phyloP scores from a whole-genome alignment of 1,139 yeast species.

The Scheffersomyces quercinus region DNA sequence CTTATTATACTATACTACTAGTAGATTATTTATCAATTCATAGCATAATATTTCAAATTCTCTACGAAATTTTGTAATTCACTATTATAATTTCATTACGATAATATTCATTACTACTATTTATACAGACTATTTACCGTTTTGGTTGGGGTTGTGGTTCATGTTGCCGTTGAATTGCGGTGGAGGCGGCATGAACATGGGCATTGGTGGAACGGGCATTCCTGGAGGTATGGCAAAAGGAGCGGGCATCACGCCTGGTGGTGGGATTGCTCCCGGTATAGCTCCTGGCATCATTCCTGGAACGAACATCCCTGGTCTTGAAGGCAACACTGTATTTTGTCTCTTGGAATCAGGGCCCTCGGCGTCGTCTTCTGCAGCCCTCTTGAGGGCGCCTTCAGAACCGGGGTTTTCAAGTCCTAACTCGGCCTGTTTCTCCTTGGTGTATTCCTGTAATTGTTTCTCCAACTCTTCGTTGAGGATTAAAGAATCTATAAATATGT shows the following conservation, averaged over 20 bases:
- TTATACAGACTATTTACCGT: background rate
- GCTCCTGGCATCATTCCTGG: slow-evolving; percentile 16
- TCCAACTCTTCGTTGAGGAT: slow-evolving; percentile 61
- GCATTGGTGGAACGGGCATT: slow-evolving; percentile 12
- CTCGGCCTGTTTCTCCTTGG: slow-evolving; percentile 44
- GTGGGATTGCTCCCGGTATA: slow-evolving; percentile 3
- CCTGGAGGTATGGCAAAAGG: slow-evolving; percentile 15
- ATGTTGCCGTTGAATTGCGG: background rate
- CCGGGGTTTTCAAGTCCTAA: slow-evolving; percentile 42
- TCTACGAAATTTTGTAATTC: too few relatives aligned
- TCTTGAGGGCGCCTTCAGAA: slow-evolving; percentile 16
- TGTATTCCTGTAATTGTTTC: slow-evolving; percentile 51
- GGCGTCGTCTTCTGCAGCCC: slow-evolving; percentile 23
- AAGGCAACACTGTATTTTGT: slow-evolving; percentile 25
- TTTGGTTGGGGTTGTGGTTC: slow-evolving; percentile 1
- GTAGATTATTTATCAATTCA: too few relatives aligned
- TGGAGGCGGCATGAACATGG: slow-evolving; percentile 20
- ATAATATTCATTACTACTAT: background rate
- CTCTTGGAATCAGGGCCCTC: slow-evolving; percentile 31
- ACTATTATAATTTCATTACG: too few relatives aligned
- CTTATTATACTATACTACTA: too few relatives aligned
- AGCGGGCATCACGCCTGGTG: slow-evolving; percentile 13
- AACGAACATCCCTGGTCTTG: slow-evolving; percentile 19
- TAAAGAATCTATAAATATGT: slow-evolving; percentile 73
- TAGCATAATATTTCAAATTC: too few relatives aligned